Conservation (phyloP, 768 basidiomycete genomes). For the Chalciporus chontae region DNA sequence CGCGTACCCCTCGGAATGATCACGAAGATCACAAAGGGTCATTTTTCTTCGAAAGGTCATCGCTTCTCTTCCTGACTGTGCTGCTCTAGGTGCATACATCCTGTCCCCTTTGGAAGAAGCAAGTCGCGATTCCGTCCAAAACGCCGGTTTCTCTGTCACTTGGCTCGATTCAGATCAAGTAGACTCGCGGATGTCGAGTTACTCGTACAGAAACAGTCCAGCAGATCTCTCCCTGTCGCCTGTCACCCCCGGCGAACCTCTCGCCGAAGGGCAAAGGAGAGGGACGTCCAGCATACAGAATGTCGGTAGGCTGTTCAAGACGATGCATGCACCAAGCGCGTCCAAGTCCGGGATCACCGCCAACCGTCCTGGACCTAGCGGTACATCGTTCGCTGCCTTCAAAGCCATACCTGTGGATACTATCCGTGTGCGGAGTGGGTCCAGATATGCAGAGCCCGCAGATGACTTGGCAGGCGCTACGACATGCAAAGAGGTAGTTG, state of each 20-base stretch:
- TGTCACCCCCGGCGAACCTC: neutral
- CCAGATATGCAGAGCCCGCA: conserved; percentile 49
- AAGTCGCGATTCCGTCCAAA: conserved; percentile 82
- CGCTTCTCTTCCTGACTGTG: neutral
- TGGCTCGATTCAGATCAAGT: conserved; percentile 72
- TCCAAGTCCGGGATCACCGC: conserved; percentile 33
- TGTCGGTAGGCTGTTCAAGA: conserved; percentile 22
- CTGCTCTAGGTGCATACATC: conserved; percentile 80
- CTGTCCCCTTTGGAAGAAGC: conserved; percentile 90
- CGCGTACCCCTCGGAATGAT: conserved; percentile 86
- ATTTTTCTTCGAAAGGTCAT: conserved; percentile 3
- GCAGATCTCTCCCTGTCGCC: conserved; percentile 23
- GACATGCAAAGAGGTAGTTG: conserved; percentile 75
- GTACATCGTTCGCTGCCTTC: conserved; percentile 65
- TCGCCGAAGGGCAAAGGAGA: neutral
- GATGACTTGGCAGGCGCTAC: conserved; percentile 59
- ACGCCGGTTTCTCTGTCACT: conserved; percentile 81
- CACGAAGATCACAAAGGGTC: conserved; percentile 74
- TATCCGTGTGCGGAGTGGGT: conserved; percentile 41
- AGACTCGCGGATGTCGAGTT: conserved; percentile 72
- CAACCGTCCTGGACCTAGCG: conserved; percentile 32
- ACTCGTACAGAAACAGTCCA: conserved; percentile 75
- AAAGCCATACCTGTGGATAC: conserved; percentile 77
- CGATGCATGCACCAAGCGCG: conserved; percentile 18
- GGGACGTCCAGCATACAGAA: neutral